Base-by-base conservation (phyloP, 352 stramenopile genomes). In the Phytophthora pini region DNA sequence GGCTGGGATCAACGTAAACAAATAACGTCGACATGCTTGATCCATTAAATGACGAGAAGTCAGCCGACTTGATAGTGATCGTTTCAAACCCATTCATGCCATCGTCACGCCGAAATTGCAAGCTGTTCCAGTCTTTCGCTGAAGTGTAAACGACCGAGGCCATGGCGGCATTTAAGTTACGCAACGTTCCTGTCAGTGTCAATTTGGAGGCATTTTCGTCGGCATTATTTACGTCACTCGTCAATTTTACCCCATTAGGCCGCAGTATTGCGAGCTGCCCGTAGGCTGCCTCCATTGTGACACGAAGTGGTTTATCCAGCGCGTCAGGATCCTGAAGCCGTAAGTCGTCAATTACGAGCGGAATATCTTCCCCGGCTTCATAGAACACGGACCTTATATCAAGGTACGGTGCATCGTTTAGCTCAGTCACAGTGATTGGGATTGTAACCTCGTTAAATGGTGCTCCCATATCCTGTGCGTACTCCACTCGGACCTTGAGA, bases 371-470 rank as follows among this genome's bases (percentile, higher is more conserved):
- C 1, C 74, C 54, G 2, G 61, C 70, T 44, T 84, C 70, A 63
- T 88, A 91, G 41, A 80, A 79, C 22, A 77, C 57, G 10, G 40
- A 65, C 12, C 51, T 4, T 24, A 59, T 15, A 27, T 60, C 43
- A 69, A 87, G 58, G 58, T 76, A 92, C n/a, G 87, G 87, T 3
- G 82, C 85, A 52, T 93, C 85, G 49, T 94, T 94, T 43, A 89
- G 39, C 36, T 87, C 72, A 5, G 54, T 24, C 0, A 93, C 55
- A 2, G 73, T n/a, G 34, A 93, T 65, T 9, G 82, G 82, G 22
- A 92, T 53, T 22, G 43, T 56, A 1, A 61, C 77, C 7, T 71
- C 34, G 45, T 87, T 72, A 50, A 67, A 72, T 40, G 34, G 22
- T 12, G 13, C 13, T 15, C 57, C 40, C n/a, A 24, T n/a, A 24